phyloP scores from a whole-genome alignment of 106 monocot species.

The Phalaenopsis aphrodite region DNA sequence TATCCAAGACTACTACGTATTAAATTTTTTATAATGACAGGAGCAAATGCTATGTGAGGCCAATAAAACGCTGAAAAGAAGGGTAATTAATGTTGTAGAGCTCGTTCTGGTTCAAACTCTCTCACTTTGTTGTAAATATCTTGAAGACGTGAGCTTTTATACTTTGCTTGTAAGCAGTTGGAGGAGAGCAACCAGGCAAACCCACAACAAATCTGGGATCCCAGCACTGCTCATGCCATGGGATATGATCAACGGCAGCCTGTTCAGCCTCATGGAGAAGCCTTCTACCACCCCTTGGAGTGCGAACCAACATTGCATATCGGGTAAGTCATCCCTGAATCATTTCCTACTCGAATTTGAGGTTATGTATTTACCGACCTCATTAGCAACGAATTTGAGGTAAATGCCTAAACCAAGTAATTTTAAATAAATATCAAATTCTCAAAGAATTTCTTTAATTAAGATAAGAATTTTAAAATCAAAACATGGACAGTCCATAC shows the following conservation, averaged over 20 bases:
- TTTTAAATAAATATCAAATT: too few relatives aligned
- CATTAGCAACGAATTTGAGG: too few relatives aligned
- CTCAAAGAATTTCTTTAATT: too few relatives aligned
- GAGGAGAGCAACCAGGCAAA: conserved; percentile 18
- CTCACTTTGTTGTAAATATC: neutral
- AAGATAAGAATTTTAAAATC: too few relatives aligned
- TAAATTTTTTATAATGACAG: conserved; percentile 3
- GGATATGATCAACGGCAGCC: conserved; percentile 12
- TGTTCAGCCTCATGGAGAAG: conserved; percentile 12
- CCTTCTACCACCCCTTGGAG: conserved; percentile 29
- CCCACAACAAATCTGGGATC: conserved; percentile 25
- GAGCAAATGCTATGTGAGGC: conserved; percentile 25
- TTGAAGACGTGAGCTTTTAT: neutral
- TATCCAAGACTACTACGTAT: neutral
- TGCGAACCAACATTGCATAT: conserved; percentile 37
- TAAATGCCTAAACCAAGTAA: too few relatives aligned
- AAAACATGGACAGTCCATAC: too few relatives aligned
- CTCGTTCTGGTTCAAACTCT: neutral
- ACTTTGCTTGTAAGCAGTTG: conserved; percentile 2
- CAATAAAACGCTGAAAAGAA: conserved; percentile 22
- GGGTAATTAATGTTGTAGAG: conserved; percentile 9
- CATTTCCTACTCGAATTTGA: neutral
- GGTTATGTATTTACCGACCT: too few relatives aligned
- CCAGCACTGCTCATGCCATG: conserved; percentile 11
- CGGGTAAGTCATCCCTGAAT: conserved; percentile 11